Percentiles rank a stretch among this genome's conserved stretches.
These are phyloP conservation scores for Leccinum arenicola DNA, from an alignment of 768 basidiomycete genomes.

Conservation along the genomic window DNA sequence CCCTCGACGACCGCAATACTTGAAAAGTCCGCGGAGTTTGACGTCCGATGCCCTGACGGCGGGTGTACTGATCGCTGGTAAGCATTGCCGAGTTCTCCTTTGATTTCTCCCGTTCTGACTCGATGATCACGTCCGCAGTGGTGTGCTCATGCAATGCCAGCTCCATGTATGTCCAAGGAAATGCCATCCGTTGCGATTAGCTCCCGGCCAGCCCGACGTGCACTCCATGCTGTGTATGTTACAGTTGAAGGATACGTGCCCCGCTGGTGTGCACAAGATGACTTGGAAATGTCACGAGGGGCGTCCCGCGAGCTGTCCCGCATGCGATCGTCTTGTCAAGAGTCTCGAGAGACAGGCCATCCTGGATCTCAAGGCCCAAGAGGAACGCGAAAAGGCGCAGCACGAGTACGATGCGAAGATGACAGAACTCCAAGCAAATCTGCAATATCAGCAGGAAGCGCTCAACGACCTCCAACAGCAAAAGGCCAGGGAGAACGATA, in stretches of 20 bases:
- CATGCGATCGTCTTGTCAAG: conserved; percentile 45
- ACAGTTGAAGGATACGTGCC: conserved; percentile 39
- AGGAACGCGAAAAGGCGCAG: conserved; percentile 45
- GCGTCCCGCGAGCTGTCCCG: conserved; percentile 37
- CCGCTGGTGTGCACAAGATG: conserved; percentile 39
- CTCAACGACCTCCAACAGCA: conserved; percentile 37
- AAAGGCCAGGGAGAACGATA: conserved; percentile 45
- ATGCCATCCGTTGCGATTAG: conserved; percentile 57
- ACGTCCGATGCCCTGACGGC: conserved; percentile 55
- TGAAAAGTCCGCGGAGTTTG: conserved; percentile 45
- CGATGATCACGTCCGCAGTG: conserved; percentile 7
- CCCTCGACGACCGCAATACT: conserved; percentile 39
- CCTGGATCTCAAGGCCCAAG: conserved; percentile 40
- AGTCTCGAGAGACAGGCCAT: conserved; percentile 40
- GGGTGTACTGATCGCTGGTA: conserved; percentile 64
- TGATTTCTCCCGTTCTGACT: neutral
- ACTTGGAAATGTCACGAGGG: conserved; percentile 45
- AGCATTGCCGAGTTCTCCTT: conserved; percentile 7
- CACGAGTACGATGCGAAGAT: conserved; percentile 40
- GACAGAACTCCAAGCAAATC: conserved; percentile 41
- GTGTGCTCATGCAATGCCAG: conserved; percentile 13
- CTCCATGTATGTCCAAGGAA: conserved; percentile 55
- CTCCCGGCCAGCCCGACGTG: conserved; percentile 35
- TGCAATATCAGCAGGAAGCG: conserved; percentile 31
- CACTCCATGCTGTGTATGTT: conserved; percentile 42